Conservation (phyloP, 2,329 filamentous ascomycete species). For the Ascochyta fabae region DNA sequence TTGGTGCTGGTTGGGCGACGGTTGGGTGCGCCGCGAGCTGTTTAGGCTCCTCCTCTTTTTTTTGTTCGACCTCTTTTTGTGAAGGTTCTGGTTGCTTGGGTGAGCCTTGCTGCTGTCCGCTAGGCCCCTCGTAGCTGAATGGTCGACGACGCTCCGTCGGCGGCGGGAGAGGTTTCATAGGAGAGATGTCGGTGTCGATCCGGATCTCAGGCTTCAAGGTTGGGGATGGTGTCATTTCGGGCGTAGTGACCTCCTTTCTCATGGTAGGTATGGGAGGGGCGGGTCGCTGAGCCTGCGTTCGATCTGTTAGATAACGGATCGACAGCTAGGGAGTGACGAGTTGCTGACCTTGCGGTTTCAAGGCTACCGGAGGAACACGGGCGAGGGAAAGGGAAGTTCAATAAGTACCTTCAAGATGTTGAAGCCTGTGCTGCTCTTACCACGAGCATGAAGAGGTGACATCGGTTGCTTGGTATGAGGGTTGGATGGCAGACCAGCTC, state of each 20-base stretch:
- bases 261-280: constrained; percentile 26
- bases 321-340: not conserved
- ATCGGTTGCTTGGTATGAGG: constrained; percentile 32
- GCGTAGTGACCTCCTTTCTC: constrained; percentile 34
- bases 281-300: constrained; percentile 28
- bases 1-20: not conserved
- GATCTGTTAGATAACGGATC: not conserved
- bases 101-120: constrained; percentile 9
- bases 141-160: constrained; percentile 26
- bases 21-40: not conserved
- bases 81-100: constrained; percentile 1
- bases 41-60: not conserved
- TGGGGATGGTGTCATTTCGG: constrained; percentile 40
- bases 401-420: constrained; percentile 47
- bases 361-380: constrained; percentile 29
- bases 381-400: constrained; percentile 30
- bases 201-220: constrained; percentile 25
- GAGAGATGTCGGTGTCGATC: constrained; percentile 28
- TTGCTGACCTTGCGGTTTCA: constrained; percentile 5
- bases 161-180: constrained; percentile 28
- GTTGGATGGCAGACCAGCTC: constrained; percentile 39
- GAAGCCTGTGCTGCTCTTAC: constrained; percentile 49
- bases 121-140: constrained; percentile 36
- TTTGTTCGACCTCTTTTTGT: not conserved
- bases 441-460: constrained; percentile 39